Evolutionary conservation across 345 rosid species (phyloP).

Genomic region (Dipteronia dyeriana): DNA sequence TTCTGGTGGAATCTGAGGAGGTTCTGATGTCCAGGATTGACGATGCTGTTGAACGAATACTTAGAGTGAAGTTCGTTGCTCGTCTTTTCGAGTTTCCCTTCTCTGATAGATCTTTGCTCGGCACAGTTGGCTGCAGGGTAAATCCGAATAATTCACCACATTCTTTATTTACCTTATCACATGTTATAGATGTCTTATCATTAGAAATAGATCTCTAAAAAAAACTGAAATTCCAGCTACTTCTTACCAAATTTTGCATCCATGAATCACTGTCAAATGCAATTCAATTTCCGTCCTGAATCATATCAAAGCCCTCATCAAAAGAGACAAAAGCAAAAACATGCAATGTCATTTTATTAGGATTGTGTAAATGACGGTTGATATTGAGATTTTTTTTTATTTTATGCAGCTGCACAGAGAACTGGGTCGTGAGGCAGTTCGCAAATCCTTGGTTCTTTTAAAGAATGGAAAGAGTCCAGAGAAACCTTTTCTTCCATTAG

Average conservation of each 20-base stretch:
- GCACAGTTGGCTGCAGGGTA: conserved; percentile 81
- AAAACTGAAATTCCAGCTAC: neutral
- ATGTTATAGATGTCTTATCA: neutral
- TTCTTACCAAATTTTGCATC: neutral
- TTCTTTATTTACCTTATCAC: neutral
- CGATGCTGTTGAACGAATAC: conserved; percentile 84
- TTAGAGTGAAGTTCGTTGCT: conserved; percentile 82
- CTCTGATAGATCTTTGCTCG: conserved; percentile 66
- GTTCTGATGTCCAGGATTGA: conserved; percentile 61
- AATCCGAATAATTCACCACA: conserved; percentile 5
- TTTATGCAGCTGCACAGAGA: conserved; percentile 67
- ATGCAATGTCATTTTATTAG: neutral
- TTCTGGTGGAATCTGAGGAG: conserved; percentile 73
- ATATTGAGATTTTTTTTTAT: neutral
- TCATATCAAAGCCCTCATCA: neutral
- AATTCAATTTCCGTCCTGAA: too few species aligned
- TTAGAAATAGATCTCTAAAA: neutral
- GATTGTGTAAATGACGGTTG: neutral
- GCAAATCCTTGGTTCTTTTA: conserved; percentile 79
- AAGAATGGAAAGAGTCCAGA: conserved; percentile 68
- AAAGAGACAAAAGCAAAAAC: neutral
- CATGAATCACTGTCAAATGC: neutral
- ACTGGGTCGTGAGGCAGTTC: conserved; percentile 81
- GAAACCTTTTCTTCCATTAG: conserved; percentile 67
- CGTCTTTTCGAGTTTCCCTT: conserved; percentile 82